These are phyloP conservation scores for Tolypocladium guangdongense DNA, from an alignment of 2,329 filamentous ascomycete genomes.

Conservation along the genomic window DNA sequence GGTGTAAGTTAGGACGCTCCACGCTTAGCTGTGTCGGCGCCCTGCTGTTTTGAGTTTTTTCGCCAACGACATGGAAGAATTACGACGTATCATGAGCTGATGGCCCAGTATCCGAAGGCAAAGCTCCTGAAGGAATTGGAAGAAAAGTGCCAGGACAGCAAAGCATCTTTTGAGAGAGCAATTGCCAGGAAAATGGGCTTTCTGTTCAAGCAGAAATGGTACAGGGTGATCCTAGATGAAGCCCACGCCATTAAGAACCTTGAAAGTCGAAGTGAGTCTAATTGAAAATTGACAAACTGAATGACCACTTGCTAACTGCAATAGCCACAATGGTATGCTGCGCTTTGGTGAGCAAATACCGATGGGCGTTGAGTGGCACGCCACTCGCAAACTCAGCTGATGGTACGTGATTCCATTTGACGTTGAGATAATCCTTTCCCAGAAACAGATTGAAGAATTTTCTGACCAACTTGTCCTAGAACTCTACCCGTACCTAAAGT, in stretches of 20 bases:
- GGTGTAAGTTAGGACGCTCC: no score
- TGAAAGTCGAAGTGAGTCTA: slow-evolving; percentile 16
- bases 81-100: slow-evolving; percentile 17
- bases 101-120: slow-evolving; percentile 5
- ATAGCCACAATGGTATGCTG: slow-evolving; percentile 13
- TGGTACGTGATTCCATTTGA: slow-evolving; percentile 11
- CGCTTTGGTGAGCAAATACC: slow-evolving; percentile 15
- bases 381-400: slow-evolving; percentile 19
- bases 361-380: slow-evolving; percentile 25
- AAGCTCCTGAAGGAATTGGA: not conserved
- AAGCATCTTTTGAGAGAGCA: slow-evolving; percentile 13
- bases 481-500: slow-evolving; percentile 22
- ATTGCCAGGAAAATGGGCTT: slow-evolving; percentile 27
- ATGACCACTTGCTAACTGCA: no score
- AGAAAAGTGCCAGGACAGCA: not conserved
- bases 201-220: slow-evolving; percentile 26
- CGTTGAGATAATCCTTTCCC: no score
- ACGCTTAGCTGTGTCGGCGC: no score
- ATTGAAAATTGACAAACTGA: no score
- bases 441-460: slow-evolving; percentile 3
- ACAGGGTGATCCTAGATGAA: slow-evolving; percentile 46
- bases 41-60: no score
- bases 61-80: slow-evolving; percentile 16
- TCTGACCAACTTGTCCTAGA: slow-evolving; percentile 14
- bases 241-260: slow-evolving; percentile 45